Conservation (phyloP, 345 rosid species). For the Melastoma malabathricum region DNA sequence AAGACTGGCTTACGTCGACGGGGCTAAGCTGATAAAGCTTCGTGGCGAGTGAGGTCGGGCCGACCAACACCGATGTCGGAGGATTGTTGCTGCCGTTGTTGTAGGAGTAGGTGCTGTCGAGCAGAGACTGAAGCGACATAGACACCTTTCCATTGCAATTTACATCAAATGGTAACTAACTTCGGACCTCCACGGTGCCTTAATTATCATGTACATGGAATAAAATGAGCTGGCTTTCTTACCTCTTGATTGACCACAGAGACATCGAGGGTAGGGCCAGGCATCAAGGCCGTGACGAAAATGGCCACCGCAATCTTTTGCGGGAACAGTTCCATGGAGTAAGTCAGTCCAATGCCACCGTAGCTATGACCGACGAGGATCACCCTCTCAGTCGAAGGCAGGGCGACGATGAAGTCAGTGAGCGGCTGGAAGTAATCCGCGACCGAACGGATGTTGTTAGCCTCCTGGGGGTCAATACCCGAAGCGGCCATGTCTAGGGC, state of each 20-base stretch:
- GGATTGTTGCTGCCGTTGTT: slow-evolving; percentile 26
- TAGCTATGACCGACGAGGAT: slow-evolving; percentile 31
- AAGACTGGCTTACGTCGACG: slow-evolving; percentile 18
- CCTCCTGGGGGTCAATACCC: slow-evolving; percentile 17
- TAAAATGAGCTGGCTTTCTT: not conserved
- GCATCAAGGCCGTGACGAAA: slow-evolving; percentile 23
- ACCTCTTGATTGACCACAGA: slow-evolving; percentile 24
- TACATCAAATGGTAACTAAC: too few species aligned
- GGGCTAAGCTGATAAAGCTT: slow-evolving; percentile 40
- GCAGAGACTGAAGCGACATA: slow-evolving; percentile 10
- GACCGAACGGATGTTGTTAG: slow-evolving; percentile 7
- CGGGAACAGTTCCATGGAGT: slow-evolving; percentile 25
- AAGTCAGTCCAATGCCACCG: slow-evolving; percentile 24
- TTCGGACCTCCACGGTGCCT: too few species aligned
- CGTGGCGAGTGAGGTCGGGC: slow-evolving; percentile 18
- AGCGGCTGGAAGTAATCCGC: slow-evolving; percentile 21
- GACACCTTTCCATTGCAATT: too few species aligned
- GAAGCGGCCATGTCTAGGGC: slow-evolving; percentile 28
- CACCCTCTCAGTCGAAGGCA: slow-evolving; percentile 14
- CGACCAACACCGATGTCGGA: slow-evolving; percentile 32
- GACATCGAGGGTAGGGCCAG: slow-evolving; percentile 23
- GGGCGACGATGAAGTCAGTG: slow-evolving; percentile 17
- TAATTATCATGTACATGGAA: too few species aligned
- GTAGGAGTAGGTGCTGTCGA: slow-evolving; percentile 23
- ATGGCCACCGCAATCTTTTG: slow-evolving; percentile 15